Evolutionary conservation across 2,329 filamentous ascomycete genomes (phyloP), one percentile per base, ranked within the genome.

Genomic region (Ceratocystis alfenasii): DNA sequence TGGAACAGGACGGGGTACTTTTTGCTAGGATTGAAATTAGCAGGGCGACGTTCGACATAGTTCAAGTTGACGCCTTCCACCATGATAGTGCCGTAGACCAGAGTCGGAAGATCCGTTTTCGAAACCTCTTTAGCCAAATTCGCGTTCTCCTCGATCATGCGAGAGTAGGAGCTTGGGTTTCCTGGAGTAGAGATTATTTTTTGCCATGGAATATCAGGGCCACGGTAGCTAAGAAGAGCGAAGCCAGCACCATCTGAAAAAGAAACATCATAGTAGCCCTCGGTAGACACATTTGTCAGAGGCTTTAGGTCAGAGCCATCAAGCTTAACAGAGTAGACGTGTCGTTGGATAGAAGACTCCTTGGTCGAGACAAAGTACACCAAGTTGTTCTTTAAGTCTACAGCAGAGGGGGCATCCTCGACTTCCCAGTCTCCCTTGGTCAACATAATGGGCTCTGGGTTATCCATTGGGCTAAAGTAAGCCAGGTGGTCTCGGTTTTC

Each of bases 381-480:
- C 7, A 95, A 75, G 71, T 95, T 95, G 70, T 88, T 87, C 70
- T 85, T 82, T 48, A 96, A 76, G 73, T 97, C 93, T 28, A 99
- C 83, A 0, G 89, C 88, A 1, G 90, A 89, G 0, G 93, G 90
- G 0, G 88, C 90, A 64, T 87, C 80, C 3, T 90, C 89, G 0
- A 99, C 93, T 74, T 99, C 95, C 92, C 93, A 99, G 41, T 87
- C 75, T 4, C 94, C 94, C 46, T 88, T 86, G 0, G 94, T 99
- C 50, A 99, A 83, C 79, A 95, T 84, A 60, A 89, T 77, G 5
- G 94, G 92, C n/a, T 88, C 79, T 0, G 88, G 79, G 70, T 86
- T 92, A 70, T 97, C 89, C 64, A 97, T 76, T 1, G 94, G 93
- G 0, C 87, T 87, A 73, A 96, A 99, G 76, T 97, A 97, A 0